Evolutionary conservation across 805 yeast species (phyloP).

Genomic region (Candida maris): DNA sequence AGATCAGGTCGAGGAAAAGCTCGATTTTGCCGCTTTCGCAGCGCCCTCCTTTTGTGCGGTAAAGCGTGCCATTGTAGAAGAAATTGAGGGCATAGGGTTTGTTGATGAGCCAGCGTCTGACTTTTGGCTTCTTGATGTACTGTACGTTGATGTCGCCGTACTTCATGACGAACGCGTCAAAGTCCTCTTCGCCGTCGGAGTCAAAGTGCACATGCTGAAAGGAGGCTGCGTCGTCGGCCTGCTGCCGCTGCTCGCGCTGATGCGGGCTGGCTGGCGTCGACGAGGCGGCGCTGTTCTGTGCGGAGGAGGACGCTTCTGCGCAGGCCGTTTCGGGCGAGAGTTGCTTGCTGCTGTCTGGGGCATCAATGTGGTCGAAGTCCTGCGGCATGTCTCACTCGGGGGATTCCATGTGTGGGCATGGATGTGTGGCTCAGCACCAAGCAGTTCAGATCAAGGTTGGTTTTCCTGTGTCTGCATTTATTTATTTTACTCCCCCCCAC

Average conservation of each 20-base stretch:
- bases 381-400: too few relatives aligned
- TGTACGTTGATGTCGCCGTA: slow-evolving; percentile 48
- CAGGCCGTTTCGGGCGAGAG: too few relatives aligned
- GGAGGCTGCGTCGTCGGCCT: slow-evolving; percentile 7
- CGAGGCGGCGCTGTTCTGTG: too few relatives aligned
- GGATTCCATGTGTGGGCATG: too few relatives aligned
- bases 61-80: slow-evolving; percentile 53
- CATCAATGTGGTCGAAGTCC: too few relatives aligned
- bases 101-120: slow-evolving; percentile 36
- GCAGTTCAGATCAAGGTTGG: too few relatives aligned
- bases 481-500: too few relatives aligned
- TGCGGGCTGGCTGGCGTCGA: neutral
- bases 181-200: slow-evolving; percentile 15
- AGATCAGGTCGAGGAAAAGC: slow-evolving; percentile 58
- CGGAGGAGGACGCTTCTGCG: too few relatives aligned
- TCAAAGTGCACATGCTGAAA: slow-evolving; percentile 13
- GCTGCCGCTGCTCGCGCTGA: neutral
- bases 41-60: slow-evolving; percentile 53
- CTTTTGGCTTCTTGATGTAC: slow-evolving; percentile 41
- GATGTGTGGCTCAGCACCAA: too few relatives aligned
- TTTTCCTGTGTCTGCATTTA: too few relatives aligned
- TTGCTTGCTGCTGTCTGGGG: too few relatives aligned
- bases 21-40: slow-evolving; percentile 47
- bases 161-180: slow-evolving; percentile 40
- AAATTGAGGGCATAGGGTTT: slow-evolving; percentile 59